Conservation (phyloP, 208 protist species). For the Crithidia mellificae region DNA sequence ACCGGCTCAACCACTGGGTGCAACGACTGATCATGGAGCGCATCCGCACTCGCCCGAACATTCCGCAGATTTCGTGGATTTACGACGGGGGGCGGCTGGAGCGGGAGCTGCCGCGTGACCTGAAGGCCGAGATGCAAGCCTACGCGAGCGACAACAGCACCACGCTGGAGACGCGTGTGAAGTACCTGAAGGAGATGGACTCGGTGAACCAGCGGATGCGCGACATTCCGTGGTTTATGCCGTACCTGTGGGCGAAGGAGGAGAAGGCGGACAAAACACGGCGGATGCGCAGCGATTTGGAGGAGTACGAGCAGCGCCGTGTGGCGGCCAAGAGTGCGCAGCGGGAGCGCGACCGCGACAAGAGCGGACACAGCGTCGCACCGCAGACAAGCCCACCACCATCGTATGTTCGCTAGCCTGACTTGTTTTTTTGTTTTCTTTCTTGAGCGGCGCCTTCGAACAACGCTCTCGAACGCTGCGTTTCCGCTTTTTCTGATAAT, state of each 20-base stretch:
- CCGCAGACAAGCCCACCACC: conserved; percentile 75
- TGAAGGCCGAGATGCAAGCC: conserved; percentile 72
- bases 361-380: conserved; percentile 47
- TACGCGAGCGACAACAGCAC: conserved; percentile 66
- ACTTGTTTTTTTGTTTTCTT: background rate
- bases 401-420: conserved; percentile 67
- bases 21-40: conserved; percentile 76
- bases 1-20: conserved; percentile 88
- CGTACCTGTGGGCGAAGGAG: conserved; percentile 92
- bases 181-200: conserved; percentile 90
- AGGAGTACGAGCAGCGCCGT: conserved; percentile 66
- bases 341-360: conserved; percentile 22
- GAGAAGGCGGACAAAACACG: conserved; percentile 73
- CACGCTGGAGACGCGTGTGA: conserved; percentile 81
- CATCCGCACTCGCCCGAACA: conserved; percentile 81
- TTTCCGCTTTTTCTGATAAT: too few species aligned
- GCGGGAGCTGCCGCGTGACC: conserved; percentile 73
- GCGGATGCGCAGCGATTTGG: conserved; percentile 73
- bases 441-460: background rate
- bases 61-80: conserved; percentile 86
- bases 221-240: conserved; percentile 92
- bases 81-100: conserved; percentile 82
- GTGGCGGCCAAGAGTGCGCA: conserved; percentile 35
- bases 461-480: too few species aligned
- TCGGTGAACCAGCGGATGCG: conserved; percentile 91